Base-by-base conservation (phyloP, 2,329 filamentous ascomycete genomes). In the Colletotrichum coccodes region DNA sequence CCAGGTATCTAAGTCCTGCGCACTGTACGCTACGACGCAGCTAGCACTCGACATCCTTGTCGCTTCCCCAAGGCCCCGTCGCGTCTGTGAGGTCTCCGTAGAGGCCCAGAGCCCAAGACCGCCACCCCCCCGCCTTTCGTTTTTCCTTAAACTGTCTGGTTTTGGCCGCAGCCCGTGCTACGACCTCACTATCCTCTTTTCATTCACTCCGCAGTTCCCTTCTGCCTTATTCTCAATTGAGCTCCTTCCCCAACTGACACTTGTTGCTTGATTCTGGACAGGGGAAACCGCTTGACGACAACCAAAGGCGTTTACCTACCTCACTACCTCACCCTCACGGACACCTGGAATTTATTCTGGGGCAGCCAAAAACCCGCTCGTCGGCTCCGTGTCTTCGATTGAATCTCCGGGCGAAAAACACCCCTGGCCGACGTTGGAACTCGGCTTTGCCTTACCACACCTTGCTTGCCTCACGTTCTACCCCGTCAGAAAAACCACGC, bases 181-280 rank as follows among this genome's bases (percentile, higher is more conserved):
- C 82, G 78, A 83, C 79, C 80, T 83, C 80, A 78, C 81, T 83
- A 83, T 83, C 77, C 82, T 84, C 81, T 83, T 84, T 84, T 83
- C 80, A 82, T 79, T 74, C 82, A 82, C 81, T 82, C 79, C 80
- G 81, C 80, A 81, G 79, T 82, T 77, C 79, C 82, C 79, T 80
- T 83, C 79, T 76, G 72, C 82, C 81, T 81, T 78, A 82, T 83
- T 34, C 69, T 70, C 68, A 70, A 72, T 71, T 60, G 61, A 71
- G 69, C 73, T 74, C 75, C 73, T 75, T 76, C 73, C 76, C 78
- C 75, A 70, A 76, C 76, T 79, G 80, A 77, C 76, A 73, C 74
- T 77, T 76, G 76, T 75, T 79, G 75, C 76, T 78, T 78, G 76
- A 78, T 79, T 76, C 76, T 78, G 72, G 77, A 80, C 80, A 80